A percentile compares a stretch with the other conserved stretches of the same genome.
Conservation (phyloP, 2,329 filamentous ascomycete genomes). For the Fusarium tuaranense region DNA sequence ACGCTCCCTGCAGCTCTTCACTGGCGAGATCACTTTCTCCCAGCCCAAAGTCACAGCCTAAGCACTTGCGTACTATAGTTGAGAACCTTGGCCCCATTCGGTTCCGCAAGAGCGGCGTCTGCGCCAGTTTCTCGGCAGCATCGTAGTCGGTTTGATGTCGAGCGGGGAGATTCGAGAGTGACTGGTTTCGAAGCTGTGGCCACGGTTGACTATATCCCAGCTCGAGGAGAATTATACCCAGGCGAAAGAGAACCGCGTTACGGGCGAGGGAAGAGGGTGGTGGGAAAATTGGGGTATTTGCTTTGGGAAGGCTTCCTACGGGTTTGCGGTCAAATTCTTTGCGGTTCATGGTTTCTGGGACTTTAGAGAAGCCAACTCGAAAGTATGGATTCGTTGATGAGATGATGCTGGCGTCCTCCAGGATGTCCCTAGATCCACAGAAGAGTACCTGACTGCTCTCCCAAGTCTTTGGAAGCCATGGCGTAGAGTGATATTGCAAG, state of each 20-base stretch:
- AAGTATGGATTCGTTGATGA: neutral
- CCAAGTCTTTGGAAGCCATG: neutral
- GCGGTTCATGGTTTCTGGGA: too few relatives aligned
- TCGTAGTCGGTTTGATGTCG: neutral
- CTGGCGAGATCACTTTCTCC: neutral
- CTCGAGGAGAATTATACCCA: neutral
- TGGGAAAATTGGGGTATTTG: too few relatives aligned
- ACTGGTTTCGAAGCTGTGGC: neutral
- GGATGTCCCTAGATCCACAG: neutral
- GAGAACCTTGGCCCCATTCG: neutral
- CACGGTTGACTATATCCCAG: neutral
- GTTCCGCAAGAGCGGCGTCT: neutral
- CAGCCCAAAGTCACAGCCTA: neutral
- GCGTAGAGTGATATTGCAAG: neutral
- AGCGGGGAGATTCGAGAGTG: neutral
- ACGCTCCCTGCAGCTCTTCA: neutral
- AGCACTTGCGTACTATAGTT: neutral
- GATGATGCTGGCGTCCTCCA: neutral
- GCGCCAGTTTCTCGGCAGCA: neutral
- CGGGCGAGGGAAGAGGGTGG: neutral
- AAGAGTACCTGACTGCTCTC: neutral
- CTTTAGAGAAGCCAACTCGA: neutral
- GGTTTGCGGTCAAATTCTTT: neutral
- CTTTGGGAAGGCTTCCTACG: neutral
- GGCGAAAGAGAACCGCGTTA: neutral